Base-by-base conservation (phyloP, 805 yeast genomes). In the Saccharomycopsis sp. region DNA sequence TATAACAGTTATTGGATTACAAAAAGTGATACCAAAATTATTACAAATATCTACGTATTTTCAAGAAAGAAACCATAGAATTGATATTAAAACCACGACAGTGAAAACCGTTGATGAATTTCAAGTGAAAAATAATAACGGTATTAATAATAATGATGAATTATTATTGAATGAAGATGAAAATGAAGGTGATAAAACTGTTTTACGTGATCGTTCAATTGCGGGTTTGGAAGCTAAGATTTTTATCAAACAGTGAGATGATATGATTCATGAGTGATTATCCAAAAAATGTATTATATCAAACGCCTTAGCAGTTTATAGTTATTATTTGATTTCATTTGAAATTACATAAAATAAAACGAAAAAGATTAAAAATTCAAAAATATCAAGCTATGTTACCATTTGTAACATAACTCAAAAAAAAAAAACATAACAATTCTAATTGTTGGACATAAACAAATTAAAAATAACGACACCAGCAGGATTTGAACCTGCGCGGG, bases 1-100 rank as follows among this genome's bases (percentile, higher is more conserved):
- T 52, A 65, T 85, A 5, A 63, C 69, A 0, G 68, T 87, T 2
- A 58, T 72, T 40, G 96, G 94, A 0, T 76, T 84, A 80, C 95
- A 95, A 1, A 68, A 65, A 41, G 71, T 88, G 8, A 73, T 81
- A 8, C 76, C 70, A 36, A 79, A 72, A 51, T 74, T 79, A 0
- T 45, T 81, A n/a, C 63, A 76, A 12, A 47, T 87, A 1, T 94
- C 74, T 0, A 55, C 74, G 21, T 69, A 75, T 51, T 80, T 77
- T 52, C 71, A 72, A 49, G 68, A 70, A 26, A 60, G 66, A 31
- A 66, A 69, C 6, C 62, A 69, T 52, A 62, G 54, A 43, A 73
- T 83, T 6, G 85, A 80, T 10, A 51, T 82, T 1, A 55, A 59
- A 21, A 86, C 95, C 0, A 31, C 5, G 28, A 14, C 31, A 21